A percentile compares a stretch with the other conserved stretches of the same genome.
Evolutionary conservation across 2,329 filamentous ascomycete genomes (phyloP).

Genomic region (Penicillium corylophilum): DNA sequence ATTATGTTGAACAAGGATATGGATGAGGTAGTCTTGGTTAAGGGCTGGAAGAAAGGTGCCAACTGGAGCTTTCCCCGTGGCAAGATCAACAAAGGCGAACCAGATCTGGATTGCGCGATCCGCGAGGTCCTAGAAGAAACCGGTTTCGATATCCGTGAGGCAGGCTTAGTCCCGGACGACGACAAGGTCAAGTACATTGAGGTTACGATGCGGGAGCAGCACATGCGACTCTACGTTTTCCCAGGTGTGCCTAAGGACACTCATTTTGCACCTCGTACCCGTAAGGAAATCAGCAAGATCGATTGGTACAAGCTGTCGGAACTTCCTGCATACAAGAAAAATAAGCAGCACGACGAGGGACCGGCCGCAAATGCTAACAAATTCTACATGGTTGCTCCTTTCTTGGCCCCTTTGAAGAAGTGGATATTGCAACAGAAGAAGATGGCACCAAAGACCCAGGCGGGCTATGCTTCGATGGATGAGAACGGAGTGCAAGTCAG

Average conservation of each 20-base stretch:
- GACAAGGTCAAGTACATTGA: slow-evolving; percentile 79
- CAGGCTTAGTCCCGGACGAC: slow-evolving; percentile 72
- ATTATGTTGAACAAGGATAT: slow-evolving; percentile 92
- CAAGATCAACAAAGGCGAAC: slow-evolving; percentile 97
- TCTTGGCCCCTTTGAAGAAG: slow-evolving; percentile 78
- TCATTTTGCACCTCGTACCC: slow-evolving; percentile 80
- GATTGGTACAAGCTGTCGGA: slow-evolving; percentile 91
- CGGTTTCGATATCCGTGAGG: slow-evolving; percentile 74
- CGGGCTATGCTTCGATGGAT: slow-evolving; percentile 59
- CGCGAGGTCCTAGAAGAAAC: slow-evolving; percentile 97
- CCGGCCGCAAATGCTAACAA: slow-evolving; percentile 69
- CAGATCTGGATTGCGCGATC: slow-evolving; percentile 88
- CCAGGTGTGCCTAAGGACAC: slow-evolving; percentile 84
- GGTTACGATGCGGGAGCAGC: slow-evolving; percentile 86
- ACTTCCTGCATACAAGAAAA: slow-evolving; percentile 76
- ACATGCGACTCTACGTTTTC: slow-evolving; percentile 90
- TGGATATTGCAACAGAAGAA: slow-evolving; percentile 87
- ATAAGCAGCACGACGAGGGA: slow-evolving; percentile 64
- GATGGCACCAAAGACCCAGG: slow-evolving; percentile 57
- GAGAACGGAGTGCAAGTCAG: slow-evolving; percentile 41
- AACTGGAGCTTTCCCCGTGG: slow-evolving; percentile 96
- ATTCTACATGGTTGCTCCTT: slow-evolving; percentile 98
- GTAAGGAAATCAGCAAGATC: slow-evolving; percentile 97
- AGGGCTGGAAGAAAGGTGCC: slow-evolving; percentile 95
- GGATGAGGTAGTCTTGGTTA: slow-evolving; percentile 90